Evolutionary conservation across 176 grass and related monocot species (phyloP).

Genomic region (Chloris gayana): DNA sequence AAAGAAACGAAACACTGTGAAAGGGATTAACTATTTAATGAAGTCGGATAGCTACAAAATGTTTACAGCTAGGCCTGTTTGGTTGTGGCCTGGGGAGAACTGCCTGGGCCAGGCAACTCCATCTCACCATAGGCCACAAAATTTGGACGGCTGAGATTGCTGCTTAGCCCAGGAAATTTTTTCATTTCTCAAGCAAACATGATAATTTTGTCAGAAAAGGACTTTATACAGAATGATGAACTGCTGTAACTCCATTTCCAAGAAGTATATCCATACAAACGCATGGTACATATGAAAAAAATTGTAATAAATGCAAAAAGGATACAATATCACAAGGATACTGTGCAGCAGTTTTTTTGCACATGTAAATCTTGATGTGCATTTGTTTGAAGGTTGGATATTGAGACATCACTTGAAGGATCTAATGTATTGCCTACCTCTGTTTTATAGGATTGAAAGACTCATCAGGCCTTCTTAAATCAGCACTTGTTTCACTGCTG

Average conservation of each 20-base stretch:
- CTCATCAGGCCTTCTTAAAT: constrained; percentile 21
- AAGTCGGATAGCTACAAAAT: constrained; percentile 27
- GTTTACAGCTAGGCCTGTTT: constrained; percentile 17
- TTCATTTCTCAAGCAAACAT: too few relatives aligned
- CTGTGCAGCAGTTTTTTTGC: neutral
- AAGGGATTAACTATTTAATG: constrained; percentile 34
- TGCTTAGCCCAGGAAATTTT: too few relatives aligned
- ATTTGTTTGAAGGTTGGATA: neutral
- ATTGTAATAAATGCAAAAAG: constrained; percentile 1
- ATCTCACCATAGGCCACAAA: too few relatives aligned
- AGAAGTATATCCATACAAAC: constrained; percentile 21
- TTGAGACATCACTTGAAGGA: neutral
- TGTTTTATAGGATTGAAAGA: neutral
- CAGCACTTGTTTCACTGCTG: neutral
- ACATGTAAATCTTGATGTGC: neutral
- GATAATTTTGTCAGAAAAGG: neutral
- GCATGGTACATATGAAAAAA: neutral
- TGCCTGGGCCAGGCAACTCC: too few relatives aligned
- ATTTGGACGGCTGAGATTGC: too few relatives aligned
- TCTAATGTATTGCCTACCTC: neutral
- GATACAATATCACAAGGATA: constrained; percentile 21
- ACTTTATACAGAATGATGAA: constrained; percentile 3
- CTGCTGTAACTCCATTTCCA: neutral
- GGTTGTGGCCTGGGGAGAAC: too few relatives aligned
- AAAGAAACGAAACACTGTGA: constrained; percentile 32